Conservation (phyloP, 2,329 filamentous ascomycete genomes). For the Diaporthe citrichinensis region DNA sequence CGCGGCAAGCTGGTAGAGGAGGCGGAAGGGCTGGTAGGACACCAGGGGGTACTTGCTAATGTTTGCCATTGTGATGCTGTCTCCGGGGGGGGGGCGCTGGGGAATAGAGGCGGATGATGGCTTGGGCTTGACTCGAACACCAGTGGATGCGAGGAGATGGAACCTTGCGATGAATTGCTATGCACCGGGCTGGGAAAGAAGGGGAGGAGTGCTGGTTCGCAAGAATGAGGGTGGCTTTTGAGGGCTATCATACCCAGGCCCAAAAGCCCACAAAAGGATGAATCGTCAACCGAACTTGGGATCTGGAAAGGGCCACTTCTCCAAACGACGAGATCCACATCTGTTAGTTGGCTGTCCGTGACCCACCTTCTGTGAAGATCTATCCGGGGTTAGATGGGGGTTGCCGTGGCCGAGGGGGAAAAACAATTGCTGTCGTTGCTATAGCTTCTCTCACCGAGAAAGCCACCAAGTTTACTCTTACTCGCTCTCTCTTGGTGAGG, state of each 20-base stretch:
- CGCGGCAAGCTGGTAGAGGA: constrained; percentile 34
- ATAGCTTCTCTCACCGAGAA: background rate
- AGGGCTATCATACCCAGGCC: background rate
- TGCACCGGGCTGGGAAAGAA: background rate
- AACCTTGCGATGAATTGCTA: background rate
- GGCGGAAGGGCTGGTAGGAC: constrained; percentile 40
- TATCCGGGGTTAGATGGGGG: background rate
- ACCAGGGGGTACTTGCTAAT: constrained; percentile 34
- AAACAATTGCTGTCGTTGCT: background rate
- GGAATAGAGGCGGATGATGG: background rate
- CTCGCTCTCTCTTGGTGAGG: background rate
- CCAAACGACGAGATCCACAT: background rate
- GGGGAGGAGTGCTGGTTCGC: background rate
- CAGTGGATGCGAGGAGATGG: background rate
- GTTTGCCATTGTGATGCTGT: constrained; percentile 21
- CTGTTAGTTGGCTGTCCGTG: background rate
- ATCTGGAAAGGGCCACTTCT: background rate
- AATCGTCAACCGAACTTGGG: background rate
- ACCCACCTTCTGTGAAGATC: background rate
- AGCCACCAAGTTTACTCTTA: background rate
- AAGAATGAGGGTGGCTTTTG: background rate
- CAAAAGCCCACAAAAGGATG: background rate
- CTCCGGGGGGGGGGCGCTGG: background rate
- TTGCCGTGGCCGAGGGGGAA: background rate
- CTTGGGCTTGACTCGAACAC: background rate